Percentiles rank a stretch among this genome's conserved stretches.
Evolutionary conservation across 2,329 filamentous ascomycete genomes (phyloP).

Genomic region (Pleurostoma richardsiae): DNA sequence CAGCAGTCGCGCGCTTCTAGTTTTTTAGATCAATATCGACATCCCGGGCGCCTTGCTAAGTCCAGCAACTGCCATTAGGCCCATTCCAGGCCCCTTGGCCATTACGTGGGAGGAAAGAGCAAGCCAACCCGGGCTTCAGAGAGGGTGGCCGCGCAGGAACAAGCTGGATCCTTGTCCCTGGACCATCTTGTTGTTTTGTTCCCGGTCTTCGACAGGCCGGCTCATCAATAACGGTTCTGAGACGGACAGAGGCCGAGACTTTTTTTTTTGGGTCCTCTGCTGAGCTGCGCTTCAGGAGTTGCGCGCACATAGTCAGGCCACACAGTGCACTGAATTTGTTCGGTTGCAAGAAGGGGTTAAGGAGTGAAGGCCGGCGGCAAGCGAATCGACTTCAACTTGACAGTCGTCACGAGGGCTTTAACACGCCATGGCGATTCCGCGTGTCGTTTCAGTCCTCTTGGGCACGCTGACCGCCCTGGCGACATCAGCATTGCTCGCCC

Average conservation of each 20-base stretch:
- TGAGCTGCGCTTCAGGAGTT: background rate
- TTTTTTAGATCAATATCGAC: background rate
- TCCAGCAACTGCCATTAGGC: background rate
- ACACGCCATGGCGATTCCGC: conserved; percentile 26
- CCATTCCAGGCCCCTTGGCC: background rate
- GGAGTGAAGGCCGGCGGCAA: background rate
- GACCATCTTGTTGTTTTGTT: background rate
- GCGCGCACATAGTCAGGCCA: background rate
- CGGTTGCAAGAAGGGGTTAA: background rate
- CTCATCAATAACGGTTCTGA: background rate
- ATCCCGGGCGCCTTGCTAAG: background rate
- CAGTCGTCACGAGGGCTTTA: conserved; percentile 5
- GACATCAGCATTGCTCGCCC: conserved; percentile 30
- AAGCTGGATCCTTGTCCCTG: background rate
- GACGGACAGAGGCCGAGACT: background rate
- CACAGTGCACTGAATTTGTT: no score
- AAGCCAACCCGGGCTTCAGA: background rate
- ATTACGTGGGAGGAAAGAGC: background rate
- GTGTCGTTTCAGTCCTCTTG: conserved; percentile 25
- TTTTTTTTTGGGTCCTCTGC: background rate
- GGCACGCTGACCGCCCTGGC: conserved; percentile 30
- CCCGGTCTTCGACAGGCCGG: background rate
- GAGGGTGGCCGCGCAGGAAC: background rate
- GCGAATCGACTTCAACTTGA: background rate
- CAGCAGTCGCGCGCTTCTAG: background rate